These are phyloP conservation scores for Neofusicoccum ribis DNA, from an alignment of 2,329 filamentous ascomycete species.

Conservation along the genomic window DNA sequence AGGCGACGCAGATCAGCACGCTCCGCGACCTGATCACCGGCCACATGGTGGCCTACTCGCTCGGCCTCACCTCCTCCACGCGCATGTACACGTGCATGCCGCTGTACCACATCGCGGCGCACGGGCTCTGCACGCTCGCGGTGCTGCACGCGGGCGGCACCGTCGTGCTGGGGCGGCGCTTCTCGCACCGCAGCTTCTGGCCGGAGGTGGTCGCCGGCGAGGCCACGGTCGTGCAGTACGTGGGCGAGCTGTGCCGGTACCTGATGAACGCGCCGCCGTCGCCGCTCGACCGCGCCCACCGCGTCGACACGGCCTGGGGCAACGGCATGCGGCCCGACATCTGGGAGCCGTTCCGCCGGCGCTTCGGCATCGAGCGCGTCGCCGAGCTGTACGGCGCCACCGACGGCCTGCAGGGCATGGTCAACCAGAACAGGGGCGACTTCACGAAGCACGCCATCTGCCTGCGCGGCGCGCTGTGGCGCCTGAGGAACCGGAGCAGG, in stretches of 20 bases:
- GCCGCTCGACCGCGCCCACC: slow-evolving; percentile 60
- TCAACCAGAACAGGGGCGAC: slow-evolving; percentile 36
- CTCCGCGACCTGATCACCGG: slow-evolving; percentile 44
- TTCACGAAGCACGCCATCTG: slow-evolving; percentile 38
- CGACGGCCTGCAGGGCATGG: slow-evolving; percentile 57
- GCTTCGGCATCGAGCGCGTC: slow-evolving; percentile 64
- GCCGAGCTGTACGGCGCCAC: slow-evolving; percentile 77
- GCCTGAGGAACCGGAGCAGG: slow-evolving; percentile 29
- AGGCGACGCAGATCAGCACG: slow-evolving; percentile 54
- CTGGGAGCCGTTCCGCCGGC: slow-evolving; percentile 64
- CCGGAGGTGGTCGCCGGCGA: slow-evolving; percentile 65
- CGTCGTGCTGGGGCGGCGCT: slow-evolving; percentile 65
- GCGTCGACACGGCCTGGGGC: slow-evolving; percentile 61
- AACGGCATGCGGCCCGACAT: slow-evolving; percentile 70
- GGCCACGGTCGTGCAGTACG: slow-evolving; percentile 73
- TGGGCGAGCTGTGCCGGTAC: slow-evolving; percentile 75
- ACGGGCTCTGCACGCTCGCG: slow-evolving; percentile 53
- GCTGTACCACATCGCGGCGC: slow-evolving; percentile 73
- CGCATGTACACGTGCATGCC: slow-evolving; percentile 78
- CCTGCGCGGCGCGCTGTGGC: slow-evolving; percentile 37
- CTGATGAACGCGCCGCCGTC: slow-evolving; percentile 67
- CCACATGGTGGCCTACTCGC: slow-evolving; percentile 37
- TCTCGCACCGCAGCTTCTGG: slow-evolving; percentile 74
- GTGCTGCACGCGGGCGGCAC: slow-evolving; percentile 56
- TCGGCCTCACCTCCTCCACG: slow-evolving; percentile 50